Percentiles rank a stretch among this genome's conserved stretches.
These are phyloP conservation scores for Fusarium palustre DNA, from an alignment of 2,329 filamentous ascomycete genomes.

Conservation along the genomic window DNA sequence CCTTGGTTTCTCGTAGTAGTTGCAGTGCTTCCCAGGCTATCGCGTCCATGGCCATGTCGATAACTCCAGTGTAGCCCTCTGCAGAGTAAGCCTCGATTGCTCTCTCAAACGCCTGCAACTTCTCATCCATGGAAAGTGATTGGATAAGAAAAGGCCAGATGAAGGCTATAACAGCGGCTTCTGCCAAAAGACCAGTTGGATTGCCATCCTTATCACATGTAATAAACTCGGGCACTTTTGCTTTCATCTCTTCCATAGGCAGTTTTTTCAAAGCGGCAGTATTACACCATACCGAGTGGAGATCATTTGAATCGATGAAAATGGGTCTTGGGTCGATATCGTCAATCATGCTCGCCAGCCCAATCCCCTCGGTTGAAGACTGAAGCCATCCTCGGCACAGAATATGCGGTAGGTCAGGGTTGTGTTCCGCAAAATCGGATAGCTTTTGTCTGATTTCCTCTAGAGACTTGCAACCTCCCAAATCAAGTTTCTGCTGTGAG, in stretches of 20 bases:
- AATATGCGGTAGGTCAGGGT: conserved; percentile 58
- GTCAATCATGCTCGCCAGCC: conserved; percentile 56
- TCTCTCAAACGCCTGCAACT: conserved; percentile 55
- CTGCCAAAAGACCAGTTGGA: conserved; percentile 59
- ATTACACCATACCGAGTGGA: conserved; percentile 65
- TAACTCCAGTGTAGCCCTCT: conserved; percentile 61
- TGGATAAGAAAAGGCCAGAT: conserved; percentile 62
- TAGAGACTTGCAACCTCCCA: conserved; percentile 57
- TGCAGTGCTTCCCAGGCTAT: conserved; percentile 58
- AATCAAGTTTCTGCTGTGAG: conserved; percentile 59
- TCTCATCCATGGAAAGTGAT: conserved; percentile 56
- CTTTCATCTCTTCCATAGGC: conserved; percentile 54
- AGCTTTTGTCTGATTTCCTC: conserved; percentile 59
- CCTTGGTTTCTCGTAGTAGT: conserved; percentile 50
- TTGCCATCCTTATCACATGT: conserved; percentile 57
- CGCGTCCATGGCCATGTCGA: conserved; percentile 67
- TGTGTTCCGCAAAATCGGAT: conserved; percentile 53
- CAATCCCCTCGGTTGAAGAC: conserved; percentile 50
- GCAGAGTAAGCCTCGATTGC: conserved; percentile 59
- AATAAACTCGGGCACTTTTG: conserved; percentile 59
- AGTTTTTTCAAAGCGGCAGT: conserved; percentile 60
- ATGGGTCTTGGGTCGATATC: conserved; percentile 63
- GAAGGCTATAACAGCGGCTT: conserved; percentile 58
- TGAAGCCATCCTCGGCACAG: conserved; percentile 64
- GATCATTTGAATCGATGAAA: conserved; percentile 63